Conservation (phyloP, 1,284 basidiomycete species). For the Retiboletus fuscus region DNA sequence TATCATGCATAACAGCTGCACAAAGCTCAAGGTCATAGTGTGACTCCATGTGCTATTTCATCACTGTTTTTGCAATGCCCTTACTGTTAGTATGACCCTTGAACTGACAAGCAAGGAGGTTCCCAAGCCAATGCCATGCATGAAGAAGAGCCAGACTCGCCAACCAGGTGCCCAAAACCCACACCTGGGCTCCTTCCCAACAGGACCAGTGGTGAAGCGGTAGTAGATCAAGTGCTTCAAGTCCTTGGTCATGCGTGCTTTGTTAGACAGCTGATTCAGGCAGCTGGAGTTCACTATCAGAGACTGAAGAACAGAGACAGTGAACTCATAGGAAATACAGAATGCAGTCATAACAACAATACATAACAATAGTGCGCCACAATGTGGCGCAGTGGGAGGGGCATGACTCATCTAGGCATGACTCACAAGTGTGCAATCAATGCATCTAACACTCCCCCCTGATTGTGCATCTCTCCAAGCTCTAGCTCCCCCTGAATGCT, state of each 20-base stretch:
- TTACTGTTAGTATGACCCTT: conserved; percentile 98
- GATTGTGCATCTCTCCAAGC: no score
- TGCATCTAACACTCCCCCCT: no score
- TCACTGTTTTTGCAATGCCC: conserved; percentile 95
- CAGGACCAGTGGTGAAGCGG: conserved; percentile 98
- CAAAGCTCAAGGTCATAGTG: conserved; percentile 98
- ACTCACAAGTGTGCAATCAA: no score
- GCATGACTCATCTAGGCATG: no score
- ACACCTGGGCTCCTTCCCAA: conserved; percentile 98
- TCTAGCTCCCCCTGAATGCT: no score
- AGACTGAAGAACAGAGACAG: no score
- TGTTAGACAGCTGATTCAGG: no score
- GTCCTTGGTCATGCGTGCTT: conserved; percentile 99
- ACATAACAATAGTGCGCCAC: no score
- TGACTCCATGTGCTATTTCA: conserved; percentile 98
- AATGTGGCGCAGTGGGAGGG: no score
- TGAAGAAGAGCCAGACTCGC: conserved; percentile 99
- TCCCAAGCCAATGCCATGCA: conserved; percentile 99
- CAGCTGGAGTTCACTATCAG: no score
- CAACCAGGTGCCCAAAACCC: conserved; percentile 99
- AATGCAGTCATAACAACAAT: no score
- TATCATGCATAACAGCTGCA: conserved; percentile 99
- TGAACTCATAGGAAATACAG: no score
- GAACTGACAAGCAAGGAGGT: conserved; percentile 97
- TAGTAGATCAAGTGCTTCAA: conserved; percentile 98